Conservation (phyloP, 495 filamentous ascomycete species). For the Glutinoglossum americanum region DNA sequence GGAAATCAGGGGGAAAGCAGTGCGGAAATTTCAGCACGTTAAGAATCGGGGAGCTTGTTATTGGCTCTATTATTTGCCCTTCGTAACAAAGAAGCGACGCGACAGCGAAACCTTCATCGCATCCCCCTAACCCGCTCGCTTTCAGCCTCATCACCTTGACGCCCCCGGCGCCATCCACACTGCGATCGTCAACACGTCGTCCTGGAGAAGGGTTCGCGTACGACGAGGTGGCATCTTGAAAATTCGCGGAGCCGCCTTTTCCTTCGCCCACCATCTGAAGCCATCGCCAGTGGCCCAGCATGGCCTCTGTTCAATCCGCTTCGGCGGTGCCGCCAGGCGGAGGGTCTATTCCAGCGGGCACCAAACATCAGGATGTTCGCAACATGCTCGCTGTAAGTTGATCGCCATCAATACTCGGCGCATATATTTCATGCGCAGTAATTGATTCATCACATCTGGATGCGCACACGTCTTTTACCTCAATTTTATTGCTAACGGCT, state of each 20-base stretch:
- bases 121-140: constrained; percentile 1
- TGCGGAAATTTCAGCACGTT: neutral
- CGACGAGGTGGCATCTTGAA: neutral
- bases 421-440: neutral
- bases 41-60: neutral
- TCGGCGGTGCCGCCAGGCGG: constrained; percentile 40
- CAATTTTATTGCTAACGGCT: neutral
- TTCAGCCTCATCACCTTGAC: constrained; percentile 1
- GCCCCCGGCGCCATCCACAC: neutral
- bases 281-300: constrained; percentile 17
- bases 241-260: constrained; percentile 1
- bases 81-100: neutral
- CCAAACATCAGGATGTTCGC: constrained; percentile 38
- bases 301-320: constrained; percentile 60
- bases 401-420: neutral
- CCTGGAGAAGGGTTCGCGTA: constrained; percentile 1
- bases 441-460: neutral
- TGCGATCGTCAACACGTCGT: neutral
- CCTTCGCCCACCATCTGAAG: neutral
- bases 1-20: neutral
- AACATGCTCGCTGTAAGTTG: constrained; percentile 35
- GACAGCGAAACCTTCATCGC: constrained; percentile 2
- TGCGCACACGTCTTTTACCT: neutral
- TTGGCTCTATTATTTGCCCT: neutral
- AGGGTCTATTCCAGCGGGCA: constrained; percentile 28